Evolutionary conservation across 768 basidiomycete genomes (phyloP).

Genomic region (Butyriboletus loyo): DNA sequence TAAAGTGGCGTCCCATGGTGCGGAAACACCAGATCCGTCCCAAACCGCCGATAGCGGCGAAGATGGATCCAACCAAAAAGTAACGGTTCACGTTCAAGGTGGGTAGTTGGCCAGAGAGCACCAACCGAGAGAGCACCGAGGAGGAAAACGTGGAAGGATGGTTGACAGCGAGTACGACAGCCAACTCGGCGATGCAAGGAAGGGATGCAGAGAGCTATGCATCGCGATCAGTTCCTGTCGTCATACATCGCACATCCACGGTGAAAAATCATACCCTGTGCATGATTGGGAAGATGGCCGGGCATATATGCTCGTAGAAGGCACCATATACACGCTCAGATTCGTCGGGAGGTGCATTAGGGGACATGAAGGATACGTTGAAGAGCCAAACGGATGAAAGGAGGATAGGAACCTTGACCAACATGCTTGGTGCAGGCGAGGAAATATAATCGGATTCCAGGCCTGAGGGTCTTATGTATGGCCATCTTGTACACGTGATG

Average conservation of each 20-base stretch:
- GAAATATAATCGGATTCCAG: neutral
- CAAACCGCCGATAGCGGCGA: constrained; percentile 27
- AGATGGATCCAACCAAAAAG: constrained; percentile 29
- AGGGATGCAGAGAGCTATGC: constrained; percentile 26
- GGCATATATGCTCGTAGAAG: constrained; percentile 25
- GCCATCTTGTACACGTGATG: constrained; percentile 16
- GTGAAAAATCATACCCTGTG: constrained; percentile 20
- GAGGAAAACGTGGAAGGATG: constrained; percentile 21
- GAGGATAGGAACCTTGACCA: constrained; percentile 22
- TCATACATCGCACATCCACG: neutral
- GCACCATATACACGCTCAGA: constrained; percentile 20
- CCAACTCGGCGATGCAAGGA: constrained; percentile 28
- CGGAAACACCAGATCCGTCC: constrained; percentile 39
- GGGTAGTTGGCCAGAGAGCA: constrained; percentile 19
- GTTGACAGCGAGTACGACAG: constrained; percentile 17
- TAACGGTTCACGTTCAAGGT: constrained; percentile 21
- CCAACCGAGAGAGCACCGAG: constrained; percentile 16
- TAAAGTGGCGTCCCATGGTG: constrained; percentile 33
- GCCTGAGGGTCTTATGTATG: constrained; percentile 11
- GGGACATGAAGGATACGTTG: constrained; percentile 25
- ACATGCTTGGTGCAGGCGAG: constrained; percentile 11
- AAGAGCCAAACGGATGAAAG: constrained; percentile 27
- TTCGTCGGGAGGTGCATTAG: constrained; percentile 15
- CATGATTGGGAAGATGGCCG: constrained; percentile 16
- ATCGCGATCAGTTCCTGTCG: constrained; percentile 1